Conservation (phyloP, 179 eudicot genomes). For the Nepenthes alata region DNA sequence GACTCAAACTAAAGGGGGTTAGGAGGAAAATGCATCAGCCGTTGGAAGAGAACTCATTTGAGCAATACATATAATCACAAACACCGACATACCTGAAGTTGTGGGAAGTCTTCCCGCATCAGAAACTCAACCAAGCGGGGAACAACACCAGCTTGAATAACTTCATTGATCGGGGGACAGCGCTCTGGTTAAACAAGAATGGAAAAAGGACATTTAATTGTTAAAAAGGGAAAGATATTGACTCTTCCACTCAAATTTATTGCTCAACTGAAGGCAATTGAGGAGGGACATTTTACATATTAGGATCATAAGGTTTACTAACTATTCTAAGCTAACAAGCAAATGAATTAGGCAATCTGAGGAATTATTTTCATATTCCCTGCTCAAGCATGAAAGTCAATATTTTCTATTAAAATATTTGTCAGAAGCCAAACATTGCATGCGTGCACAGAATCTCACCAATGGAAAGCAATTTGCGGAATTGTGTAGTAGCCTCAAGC, state of each 20-base stretch:
- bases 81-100: slow-evolving; percentile 49
- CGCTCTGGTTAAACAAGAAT: slow-evolving; percentile 33
- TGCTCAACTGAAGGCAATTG: too few relatives aligned
- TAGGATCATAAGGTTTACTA: not conserved
- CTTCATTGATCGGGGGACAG: slow-evolving; percentile 80
- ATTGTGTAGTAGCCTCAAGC: slow-evolving; percentile 63
- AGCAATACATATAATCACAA: not conserved
- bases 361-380: not conserved
- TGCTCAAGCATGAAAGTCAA: not conserved
- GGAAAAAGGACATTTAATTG: not conserved
- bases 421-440: not conserved
- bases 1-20: slow-evolving; percentile 43
- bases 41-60: not conserved
- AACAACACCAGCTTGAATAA: slow-evolving; percentile 74
- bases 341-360: not conserved
- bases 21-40: not conserved
- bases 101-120: slow-evolving; percentile 69
- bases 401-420: not conserved
- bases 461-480: slow-evolving; percentile 64
- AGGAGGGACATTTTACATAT: not conserved
- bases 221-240: not conserved
- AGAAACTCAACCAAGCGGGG: slow-evolving; percentile 76
- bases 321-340: not conserved
- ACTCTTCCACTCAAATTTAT: too few relatives aligned
- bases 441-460: slow-evolving; percentile 19